Evolutionary conservation across 2,329 filamentous ascomycete genomes (phyloP), one percentile per base, ranked within the genome.

Genomic region (Pseudogymnoascus sp.): DNA sequence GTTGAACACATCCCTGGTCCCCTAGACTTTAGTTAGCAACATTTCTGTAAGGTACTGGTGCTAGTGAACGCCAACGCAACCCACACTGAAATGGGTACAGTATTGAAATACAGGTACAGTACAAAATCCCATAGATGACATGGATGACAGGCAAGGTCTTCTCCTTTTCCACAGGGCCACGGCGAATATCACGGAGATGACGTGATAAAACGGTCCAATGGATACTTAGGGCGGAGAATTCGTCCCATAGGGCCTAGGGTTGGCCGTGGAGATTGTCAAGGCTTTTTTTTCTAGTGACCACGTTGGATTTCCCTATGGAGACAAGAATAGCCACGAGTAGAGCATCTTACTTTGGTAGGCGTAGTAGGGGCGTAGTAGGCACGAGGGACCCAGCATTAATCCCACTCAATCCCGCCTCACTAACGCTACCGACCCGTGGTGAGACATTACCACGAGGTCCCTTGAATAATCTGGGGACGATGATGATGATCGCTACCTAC

Each of bases 381-480:
- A 57, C 51, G 51, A 57, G 51, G 29, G 51, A 21, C 29, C 47
- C 51, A 57, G 29, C 51, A 36, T 57, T 36, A 57, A 18, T 21
- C 51, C 51, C 51, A 34, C 31, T 57, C 34, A 57, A 18, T 21
- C 51, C 51, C 51, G 51, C 51, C 51, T 57, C 51, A 57, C 51
- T 57, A 57, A 57, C 51, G 51, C 34, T 57, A 57, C 51, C 51
- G 51, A 16, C 29, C 51, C 51, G 29, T 57, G 29, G 51, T 57
- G 51, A 57, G 51, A 57, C 51, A 57, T 57, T 57, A 57, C 51
- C 51, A 57, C 51, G 29, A 57, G 51, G 51, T 36, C 51, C 51
- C 29, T 21, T 18, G 26, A 57, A 57, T 34, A 14, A 57, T 57
- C 51, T 57, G 51, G 51, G 51, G 51, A 57, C 18, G 51, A 57